Evolutionary conservation across 345 rosid genomes (phyloP).

Genomic region (Heritiera littoralis): DNA sequence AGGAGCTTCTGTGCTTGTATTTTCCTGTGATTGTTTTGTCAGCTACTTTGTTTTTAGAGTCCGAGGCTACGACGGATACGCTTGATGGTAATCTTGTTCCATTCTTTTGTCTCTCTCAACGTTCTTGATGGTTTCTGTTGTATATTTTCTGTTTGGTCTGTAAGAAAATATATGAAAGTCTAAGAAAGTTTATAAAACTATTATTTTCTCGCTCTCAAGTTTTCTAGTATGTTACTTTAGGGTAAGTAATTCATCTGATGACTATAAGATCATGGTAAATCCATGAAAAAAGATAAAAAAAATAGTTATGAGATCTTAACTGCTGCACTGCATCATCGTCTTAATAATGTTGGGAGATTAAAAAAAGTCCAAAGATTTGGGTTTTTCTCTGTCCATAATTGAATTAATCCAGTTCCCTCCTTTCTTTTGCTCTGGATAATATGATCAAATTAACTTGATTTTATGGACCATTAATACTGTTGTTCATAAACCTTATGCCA

Average conservation of each 20-base stretch:
- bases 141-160: slow-evolving; percentile 23
- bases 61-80: slow-evolving; percentile 57
- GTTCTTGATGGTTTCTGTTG: slow-evolving; percentile 1
- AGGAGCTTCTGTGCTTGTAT: slow-evolving; percentile 19
- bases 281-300: not conserved
- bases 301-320: not conserved
- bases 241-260: not conserved
- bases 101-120: slow-evolving; percentile 4
- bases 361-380: not conserved
- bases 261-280: not conserved
- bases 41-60: slow-evolving; percentile 36
- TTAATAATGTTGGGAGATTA: not conserved
- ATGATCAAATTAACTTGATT: not conserved
- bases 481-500: not conserved
- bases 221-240: not conserved
- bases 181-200: not conserved
- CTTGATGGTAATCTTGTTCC: slow-evolving; percentile 56
- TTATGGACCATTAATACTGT: not conserved
- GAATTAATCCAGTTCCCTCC: not conserved
- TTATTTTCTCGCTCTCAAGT: not conserved
- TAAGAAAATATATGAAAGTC: slow-evolving; percentile 17
- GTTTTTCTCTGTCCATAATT: not conserved
- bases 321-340: not conserved
- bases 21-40: slow-evolving; percentile 34
- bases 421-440: not conserved